Evolutionary conservation across 1,284 basidiomycete species (phyloP).

Genomic region (Ustilago bromivora): DNA sequence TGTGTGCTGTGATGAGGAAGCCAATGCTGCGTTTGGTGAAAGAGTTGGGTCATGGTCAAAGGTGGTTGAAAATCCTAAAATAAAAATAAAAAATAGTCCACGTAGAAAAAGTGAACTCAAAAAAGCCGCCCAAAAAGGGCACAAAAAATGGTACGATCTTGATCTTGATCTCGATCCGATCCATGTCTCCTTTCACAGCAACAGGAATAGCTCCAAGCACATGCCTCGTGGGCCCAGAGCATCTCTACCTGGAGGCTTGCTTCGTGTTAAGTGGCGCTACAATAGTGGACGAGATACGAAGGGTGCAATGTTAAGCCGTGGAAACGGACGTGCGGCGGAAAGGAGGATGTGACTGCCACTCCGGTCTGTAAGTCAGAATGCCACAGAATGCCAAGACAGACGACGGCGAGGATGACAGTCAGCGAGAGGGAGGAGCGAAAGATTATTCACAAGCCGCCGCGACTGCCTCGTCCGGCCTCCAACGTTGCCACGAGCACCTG

Average conservation of each 20-base stretch:
- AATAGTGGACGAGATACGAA: neutral
- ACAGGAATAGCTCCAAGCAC: neutral
- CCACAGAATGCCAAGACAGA: neutral
- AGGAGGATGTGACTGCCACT: neutral
- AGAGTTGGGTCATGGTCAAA: too few relatives aligned
- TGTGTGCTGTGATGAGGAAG: neutral
- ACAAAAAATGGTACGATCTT: neutral
- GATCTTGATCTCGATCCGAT: too few relatives aligned
- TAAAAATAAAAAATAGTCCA: too few relatives aligned
- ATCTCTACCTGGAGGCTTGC: neutral
- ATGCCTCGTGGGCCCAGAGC: neutral
- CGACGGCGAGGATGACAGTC: neutral
- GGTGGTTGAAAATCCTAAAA: too few relatives aligned
- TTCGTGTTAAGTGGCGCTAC: too few relatives aligned
- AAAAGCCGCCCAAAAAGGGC: neutral
- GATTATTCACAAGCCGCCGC: neutral
- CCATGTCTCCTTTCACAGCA: too few relatives aligned
- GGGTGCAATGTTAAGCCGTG: neutral
- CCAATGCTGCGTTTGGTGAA: neutral
- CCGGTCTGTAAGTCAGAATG: neutral
- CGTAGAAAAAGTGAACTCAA: too few relatives aligned
- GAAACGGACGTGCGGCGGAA: neutral
- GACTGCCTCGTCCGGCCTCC: neutral
- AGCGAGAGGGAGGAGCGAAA: neutral
- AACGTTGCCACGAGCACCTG: too few relatives aligned